phyloP scores from a whole-genome alignment of 148 eudicot genomes.

The Heliosperma pusillum region DNA sequence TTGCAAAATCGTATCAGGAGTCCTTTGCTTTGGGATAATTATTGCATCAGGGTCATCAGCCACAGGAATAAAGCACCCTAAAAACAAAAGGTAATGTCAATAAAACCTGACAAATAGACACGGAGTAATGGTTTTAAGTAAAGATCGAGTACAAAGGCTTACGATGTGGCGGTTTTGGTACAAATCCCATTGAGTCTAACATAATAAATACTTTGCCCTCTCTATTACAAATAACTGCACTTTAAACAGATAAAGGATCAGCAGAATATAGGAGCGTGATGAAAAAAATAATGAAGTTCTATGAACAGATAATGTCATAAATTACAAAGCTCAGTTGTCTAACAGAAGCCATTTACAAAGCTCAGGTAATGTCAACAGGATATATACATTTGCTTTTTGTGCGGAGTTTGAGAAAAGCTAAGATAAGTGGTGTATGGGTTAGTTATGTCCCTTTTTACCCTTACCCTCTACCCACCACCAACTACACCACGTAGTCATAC shows the following conservation, averaged over 20 bases:
- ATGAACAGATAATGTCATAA: neutral
- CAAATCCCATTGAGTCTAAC: conserved; percentile 82
- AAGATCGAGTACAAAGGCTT: conserved; percentile 32
- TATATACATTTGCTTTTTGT: too few relatives aligned
- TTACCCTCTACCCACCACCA: too few relatives aligned
- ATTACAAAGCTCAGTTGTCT: neutral
- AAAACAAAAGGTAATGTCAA: conserved; percentile 15
- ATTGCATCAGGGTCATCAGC: conserved; percentile 61
- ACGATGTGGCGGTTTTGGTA: conserved; percentile 81
- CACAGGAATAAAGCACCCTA: conserved; percentile 90
- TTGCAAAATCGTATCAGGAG: conserved; percentile 51
- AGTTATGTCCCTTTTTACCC: too few relatives aligned
- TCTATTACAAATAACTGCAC: conserved; percentile 88
- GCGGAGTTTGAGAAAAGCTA: too few relatives aligned
- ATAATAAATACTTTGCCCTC: conserved; percentile 68
- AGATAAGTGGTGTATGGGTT: too few relatives aligned
- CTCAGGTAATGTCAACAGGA: too few relatives aligned
- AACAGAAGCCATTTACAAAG: neutral
- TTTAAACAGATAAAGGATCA: conserved; percentile 36
- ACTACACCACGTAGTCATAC: too few relatives aligned
- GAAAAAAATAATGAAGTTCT: neutral
- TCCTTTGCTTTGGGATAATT: conserved; percentile 60
- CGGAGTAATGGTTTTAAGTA: neutral
- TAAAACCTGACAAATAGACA: conserved; percentile 7
- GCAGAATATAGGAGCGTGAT: conserved; percentile 6